Evolutionary conservation across 2,329 filamentous ascomycete genomes (phyloP).

Genomic region (Ophiocordyceps camponoti-saundersi): DNA sequence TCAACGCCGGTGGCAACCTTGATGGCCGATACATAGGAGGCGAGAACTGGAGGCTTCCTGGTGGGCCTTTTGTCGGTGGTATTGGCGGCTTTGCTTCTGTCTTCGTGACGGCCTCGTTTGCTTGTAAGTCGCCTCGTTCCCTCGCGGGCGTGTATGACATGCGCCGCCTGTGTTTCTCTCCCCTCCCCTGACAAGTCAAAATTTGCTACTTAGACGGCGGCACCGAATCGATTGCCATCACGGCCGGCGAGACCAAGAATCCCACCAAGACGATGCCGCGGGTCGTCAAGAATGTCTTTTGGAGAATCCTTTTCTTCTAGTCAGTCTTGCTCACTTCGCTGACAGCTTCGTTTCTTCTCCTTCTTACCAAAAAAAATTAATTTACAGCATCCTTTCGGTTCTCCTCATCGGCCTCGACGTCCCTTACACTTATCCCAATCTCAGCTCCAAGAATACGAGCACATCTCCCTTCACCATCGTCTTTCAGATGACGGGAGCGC

Average conservation of each 20-base stretch:
- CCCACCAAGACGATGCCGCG: constrained; percentile 42
- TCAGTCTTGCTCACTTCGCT: constrained; percentile 3
- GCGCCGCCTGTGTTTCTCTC: background rate
- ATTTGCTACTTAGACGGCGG: constrained; percentile 21
- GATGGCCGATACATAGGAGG: constrained; percentile 38
- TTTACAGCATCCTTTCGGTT: constrained; percentile 17
- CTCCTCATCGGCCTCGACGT: constrained; percentile 37
- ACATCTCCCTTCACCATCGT: constrained; percentile 36
- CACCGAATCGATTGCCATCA: constrained; percentile 48
- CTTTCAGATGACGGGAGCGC: constrained; percentile 37
- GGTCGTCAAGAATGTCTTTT: constrained; percentile 49
- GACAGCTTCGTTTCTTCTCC: background rate
- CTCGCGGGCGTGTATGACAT: background rate
- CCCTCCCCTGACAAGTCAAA: background rate
- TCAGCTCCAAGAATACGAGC: constrained; percentile 13
- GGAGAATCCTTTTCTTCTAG: constrained; percentile 40
- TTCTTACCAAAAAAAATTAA: background rate
- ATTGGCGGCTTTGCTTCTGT: constrained; percentile 47
- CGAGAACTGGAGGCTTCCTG: constrained; percentile 38
- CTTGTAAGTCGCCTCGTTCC: constrained; percentile 18
- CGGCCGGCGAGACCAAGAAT: constrained; percentile 47
- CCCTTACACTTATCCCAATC: constrained; percentile 29
- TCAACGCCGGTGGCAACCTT: constrained; percentile 34
- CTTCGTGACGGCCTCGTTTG: constrained; percentile 37
- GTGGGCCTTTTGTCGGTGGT: constrained; percentile 46